Percentiles rank a stretch among this genome's conserved stretches.
Evolutionary conservation across 768 basidiomycete genomes (phyloP).

Genomic region (Trametes punicea): DNA sequence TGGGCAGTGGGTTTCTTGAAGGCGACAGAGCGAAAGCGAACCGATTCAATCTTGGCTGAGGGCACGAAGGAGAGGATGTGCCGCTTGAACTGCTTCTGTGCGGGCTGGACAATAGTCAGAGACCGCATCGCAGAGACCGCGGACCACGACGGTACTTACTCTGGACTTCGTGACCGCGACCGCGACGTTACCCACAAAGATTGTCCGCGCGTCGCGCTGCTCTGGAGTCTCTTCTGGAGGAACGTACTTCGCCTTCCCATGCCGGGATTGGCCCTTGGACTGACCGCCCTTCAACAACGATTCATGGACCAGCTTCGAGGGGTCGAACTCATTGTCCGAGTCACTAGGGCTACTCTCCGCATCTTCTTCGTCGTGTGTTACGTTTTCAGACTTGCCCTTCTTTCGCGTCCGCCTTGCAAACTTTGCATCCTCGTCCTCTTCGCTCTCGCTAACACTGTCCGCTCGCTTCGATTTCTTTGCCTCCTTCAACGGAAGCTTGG

Average conservation of each 20-base stretch:
- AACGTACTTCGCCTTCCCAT: constrained; percentile 43
- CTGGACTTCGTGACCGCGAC: constrained; percentile 72
- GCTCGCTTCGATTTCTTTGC: background rate
- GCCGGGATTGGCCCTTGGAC: constrained; percentile 29
- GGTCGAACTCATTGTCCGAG: constrained; percentile 35
- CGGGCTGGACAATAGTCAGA: constrained; percentile 44
- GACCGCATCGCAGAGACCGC: background rate
- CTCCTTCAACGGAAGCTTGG: background rate
- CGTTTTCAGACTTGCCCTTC: background rate
- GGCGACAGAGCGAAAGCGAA: constrained; percentile 90
- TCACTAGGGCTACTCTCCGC: constrained; percentile 21
- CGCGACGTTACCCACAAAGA: constrained; percentile 90
- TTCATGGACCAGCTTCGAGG: constrained; percentile 59
- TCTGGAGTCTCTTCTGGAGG: constrained; percentile 71
- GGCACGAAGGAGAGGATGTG: constrained; percentile 75
- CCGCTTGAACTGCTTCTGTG: constrained; percentile 70
- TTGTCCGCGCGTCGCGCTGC: constrained; percentile 74
- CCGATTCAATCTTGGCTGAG: constrained; percentile 81
- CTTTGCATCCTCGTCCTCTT: constrained; percentile 5
- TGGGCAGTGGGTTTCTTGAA: constrained; percentile 80
- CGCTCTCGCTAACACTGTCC: background rate
- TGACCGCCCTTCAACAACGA: constrained; percentile 38
- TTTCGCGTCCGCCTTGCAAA: background rate
- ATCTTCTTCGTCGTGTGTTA: constrained; percentile 10
- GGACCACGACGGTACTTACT: constrained; percentile 40